These are phyloP conservation scores for Coemansia sp. DNA, from an alignment of 371 early-diverging fungal species.

Conservation along the genomic window DNA sequence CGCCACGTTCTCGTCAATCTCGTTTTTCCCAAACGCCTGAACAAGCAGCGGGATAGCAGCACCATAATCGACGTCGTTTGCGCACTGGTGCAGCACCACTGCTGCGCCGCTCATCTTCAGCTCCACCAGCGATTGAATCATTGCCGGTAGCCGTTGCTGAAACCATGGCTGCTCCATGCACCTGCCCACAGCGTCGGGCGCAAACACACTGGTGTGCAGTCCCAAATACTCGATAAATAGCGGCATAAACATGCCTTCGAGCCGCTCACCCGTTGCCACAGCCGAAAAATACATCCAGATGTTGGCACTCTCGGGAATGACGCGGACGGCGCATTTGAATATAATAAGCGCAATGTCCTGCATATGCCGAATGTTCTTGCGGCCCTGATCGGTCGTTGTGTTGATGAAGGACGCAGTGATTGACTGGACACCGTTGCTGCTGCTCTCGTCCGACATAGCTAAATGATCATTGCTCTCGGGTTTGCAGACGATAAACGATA, in stretches of 20 bases:
- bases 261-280: constrained; percentile 5
- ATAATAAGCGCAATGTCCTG: constrained; percentile 13
- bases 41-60: constrained; percentile 23
- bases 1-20: constrained; percentile 24
- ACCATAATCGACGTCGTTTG: constrained; percentile 11
- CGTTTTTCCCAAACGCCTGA: constrained; percentile 30
- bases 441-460: too few species aligned
- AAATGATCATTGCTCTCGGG: too few species aligned
- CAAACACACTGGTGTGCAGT: constrained; percentile 6
- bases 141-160: constrained; percentile 6
- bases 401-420: too few species aligned
- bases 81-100: constrained; percentile 29
- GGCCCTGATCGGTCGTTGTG: constrained; percentile 8
- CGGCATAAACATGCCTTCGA: constrained; percentile 12
- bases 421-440: too few species aligned
- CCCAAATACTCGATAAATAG: constrained; percentile 20
- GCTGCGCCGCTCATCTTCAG: constrained; percentile 29
- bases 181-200: constrained; percentile 5
- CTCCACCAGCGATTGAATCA: constrained; percentile 13
- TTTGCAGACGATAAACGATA: too few species aligned
- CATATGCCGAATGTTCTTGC: constrained; percentile 13
- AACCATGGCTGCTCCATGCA: constrained; percentile 23
- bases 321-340: constrained; percentile 1
- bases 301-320: constrained; percentile 3
- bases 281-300: constrained; percentile 27